Percentiles rank a stretch among this genome's conserved stretches.
Conservation (phyloP, 768 basidiomycete genomes). For the Pulveroboletus sp. region DNA sequence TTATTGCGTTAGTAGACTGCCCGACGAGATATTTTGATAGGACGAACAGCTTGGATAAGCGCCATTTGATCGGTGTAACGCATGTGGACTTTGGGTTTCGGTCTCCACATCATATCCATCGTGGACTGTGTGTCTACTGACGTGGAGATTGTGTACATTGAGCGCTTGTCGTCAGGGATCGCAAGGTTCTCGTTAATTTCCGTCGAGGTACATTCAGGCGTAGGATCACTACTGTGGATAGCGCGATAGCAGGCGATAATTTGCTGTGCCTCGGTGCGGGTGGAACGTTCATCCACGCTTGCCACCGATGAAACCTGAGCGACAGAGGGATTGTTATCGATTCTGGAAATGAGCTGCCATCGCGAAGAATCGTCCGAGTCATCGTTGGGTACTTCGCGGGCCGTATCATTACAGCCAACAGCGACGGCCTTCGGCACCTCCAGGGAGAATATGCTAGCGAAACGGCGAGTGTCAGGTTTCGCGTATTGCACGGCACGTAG, state of each 20-base stretch:
- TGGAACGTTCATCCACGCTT: constrained; percentile 2
- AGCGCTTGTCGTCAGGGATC: constrained; percentile 23
- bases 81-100: constrained; percentile 32
- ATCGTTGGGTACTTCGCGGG: constrained; percentile 11
- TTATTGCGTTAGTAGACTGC: neutral
- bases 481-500: neutral
- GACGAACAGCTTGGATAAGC: constrained; percentile 40
- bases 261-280: constrained; percentile 22
- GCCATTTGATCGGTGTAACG: constrained; percentile 36
- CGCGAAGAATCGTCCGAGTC: constrained; percentile 7
- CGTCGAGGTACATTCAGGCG: neutral
- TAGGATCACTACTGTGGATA: constrained; percentile 1
- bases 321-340: neutral
- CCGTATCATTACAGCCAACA: constrained; percentile 6
- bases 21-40: neutral
- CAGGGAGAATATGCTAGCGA: constrained; percentile 19
- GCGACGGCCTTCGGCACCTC: constrained; percentile 6
- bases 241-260: constrained; percentile 20
- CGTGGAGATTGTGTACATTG: constrained; percentile 24
- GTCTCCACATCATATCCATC: constrained; percentile 33
- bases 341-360: constrained; percentile 8
- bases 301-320: constrained; percentile 1
- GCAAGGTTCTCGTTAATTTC: constrained; percentile 14
- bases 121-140: constrained; percentile 8
- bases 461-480: constrained; percentile 27